Base-by-base conservation (phyloP, 2,329 filamentous ascomycete species). In the Ascochyta viciae-villosae region DNA sequence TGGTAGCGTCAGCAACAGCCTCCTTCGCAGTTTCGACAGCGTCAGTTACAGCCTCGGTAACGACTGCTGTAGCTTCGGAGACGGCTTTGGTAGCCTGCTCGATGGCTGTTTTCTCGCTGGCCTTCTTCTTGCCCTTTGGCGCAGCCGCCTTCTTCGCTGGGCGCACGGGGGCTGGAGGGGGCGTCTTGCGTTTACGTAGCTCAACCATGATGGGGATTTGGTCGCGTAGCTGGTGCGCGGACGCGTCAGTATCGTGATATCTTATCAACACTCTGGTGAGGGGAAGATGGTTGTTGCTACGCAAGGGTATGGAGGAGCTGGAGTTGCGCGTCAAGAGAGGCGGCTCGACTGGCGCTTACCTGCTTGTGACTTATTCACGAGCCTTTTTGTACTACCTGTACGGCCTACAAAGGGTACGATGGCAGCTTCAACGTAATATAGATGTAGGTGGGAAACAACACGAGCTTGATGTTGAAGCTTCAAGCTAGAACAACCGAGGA, bases 141-240 rank as follows among this genome's bases (percentile, higher is more conserved):
- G 72, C 73, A 52, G 79, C 74, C 66, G 79, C 80, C 61, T 81
- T 81, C 66, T 81, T 82, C 13, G 80, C 73, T 43, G 79, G 76
- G 27, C 76, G 77, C 46, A 78, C 75, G 40, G 80, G 76, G 53
- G 80, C 78, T 26, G 81, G 79, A 38, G 82, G 77, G 33, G 82
- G 80, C 43, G 83, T 81, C 72, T 86, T 85, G 73, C 85, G 83
- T 76, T 88, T 88, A 71, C 85, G 82, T 45, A 88, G 80, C 75
- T 87, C 85, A 60, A 86, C 84, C 79, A 82, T 82, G 60, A 23
- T 58, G 61, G 50, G 58, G 43, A 51, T 49, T 46, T 41, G 37
- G 54, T 68, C 63, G 68, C 65, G 58, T 65, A 68, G 64, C 70
- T 70, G 57, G 41, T 22, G 37, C 34, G 48, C 54, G n/a, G 52